These are phyloP conservation scores for Boletellus sp. DNA, from an alignment of 768 basidiomycete genomes.

Conservation along the genomic window DNA sequence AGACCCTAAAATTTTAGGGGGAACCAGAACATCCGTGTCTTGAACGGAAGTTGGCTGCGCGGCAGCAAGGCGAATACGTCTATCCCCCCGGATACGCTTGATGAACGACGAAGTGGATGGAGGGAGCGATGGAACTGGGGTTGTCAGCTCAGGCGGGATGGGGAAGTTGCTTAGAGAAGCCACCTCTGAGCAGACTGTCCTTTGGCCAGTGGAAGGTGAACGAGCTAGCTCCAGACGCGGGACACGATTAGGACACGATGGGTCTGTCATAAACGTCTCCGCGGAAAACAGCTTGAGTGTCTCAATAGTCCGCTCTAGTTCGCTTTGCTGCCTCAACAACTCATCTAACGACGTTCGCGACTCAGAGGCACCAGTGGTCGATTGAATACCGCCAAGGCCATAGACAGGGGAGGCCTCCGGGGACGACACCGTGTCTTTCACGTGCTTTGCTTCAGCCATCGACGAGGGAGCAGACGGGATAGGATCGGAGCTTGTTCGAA, in stretches of 20 bases:
- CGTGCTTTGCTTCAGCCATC: not conserved
- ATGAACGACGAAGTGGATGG: constrained; percentile 8
- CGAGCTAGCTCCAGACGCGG: constrained; percentile 13
- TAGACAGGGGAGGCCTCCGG: constrained; percentile 41
- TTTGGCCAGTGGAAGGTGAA: constrained; percentile 25
- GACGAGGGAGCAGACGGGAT: not conserved
- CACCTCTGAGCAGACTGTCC: constrained; percentile 44
- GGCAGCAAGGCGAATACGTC: constrained; percentile 16
- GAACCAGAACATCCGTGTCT: constrained; percentile 10
- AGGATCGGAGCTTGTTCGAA: not conserved
- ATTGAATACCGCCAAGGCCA: constrained; percentile 38
- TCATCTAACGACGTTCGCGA: constrained; percentile 43
- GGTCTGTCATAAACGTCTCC: constrained; percentile 19
- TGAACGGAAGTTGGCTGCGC: constrained; percentile 2
- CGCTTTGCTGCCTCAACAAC: constrained; percentile 56
- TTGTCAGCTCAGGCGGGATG: constrained; percentile 45
- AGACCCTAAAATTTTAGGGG: constrained; percentile 27
- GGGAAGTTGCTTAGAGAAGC: constrained; percentile 73
- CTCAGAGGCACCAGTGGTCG: constrained; percentile 6
- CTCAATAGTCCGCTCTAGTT: constrained; percentile 63
- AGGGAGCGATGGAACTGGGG: constrained; percentile 17
- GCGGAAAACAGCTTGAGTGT: constrained; percentile 48
- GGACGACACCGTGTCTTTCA: not conserved
- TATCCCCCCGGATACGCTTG: constrained; percentile 23
- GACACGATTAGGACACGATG: constrained; percentile 34